These are phyloP conservation scores for Claviceps africana DNA, from an alignment of 2,329 filamentous ascomycete species.

Conservation along the genomic window DNA sequence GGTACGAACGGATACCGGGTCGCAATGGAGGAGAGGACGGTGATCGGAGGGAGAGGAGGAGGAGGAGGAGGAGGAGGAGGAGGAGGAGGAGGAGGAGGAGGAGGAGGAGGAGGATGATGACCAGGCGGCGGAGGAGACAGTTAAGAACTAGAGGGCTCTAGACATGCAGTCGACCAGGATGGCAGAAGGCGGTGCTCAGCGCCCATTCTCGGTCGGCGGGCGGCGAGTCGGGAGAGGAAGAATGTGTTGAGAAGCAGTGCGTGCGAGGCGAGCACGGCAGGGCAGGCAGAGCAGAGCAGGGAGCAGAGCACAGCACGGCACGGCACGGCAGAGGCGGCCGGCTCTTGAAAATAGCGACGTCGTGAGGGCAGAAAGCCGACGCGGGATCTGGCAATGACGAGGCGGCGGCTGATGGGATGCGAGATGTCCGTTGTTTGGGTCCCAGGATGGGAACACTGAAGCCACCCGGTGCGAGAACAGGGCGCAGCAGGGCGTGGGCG, in stretches of 20 bases:
- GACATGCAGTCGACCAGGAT: constrained; percentile 14
- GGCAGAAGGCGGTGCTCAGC: constrained; percentile 11
- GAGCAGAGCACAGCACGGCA: neutral
- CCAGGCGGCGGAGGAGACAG: neutral
- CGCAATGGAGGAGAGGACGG: neutral
- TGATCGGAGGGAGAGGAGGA: neutral
- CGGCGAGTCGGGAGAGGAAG: constrained; percentile 1
- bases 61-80: neutral
- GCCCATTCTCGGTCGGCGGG: constrained; percentile 19
- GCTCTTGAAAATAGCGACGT: neutral
- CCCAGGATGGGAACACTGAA: neutral
- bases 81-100: neutral
- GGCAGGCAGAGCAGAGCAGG: neutral
- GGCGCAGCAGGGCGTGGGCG: neutral
- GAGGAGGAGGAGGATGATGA: neutral
- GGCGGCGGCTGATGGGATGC: neutral
- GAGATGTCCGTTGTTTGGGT: neutral
- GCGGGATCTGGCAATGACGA: neutral
- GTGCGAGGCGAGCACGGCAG: neutral
- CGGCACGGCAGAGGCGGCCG: neutral
- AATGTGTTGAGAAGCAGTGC: neutral
- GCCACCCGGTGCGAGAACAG: neutral
- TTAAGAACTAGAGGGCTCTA: constrained; percentile 11
- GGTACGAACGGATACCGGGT: too few relatives aligned
- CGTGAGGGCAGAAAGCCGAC: neutral